These are phyloP conservation scores for Bretschneidera sinensis DNA, from an alignment of 345 rosid species.

Conservation along the genomic window DNA sequence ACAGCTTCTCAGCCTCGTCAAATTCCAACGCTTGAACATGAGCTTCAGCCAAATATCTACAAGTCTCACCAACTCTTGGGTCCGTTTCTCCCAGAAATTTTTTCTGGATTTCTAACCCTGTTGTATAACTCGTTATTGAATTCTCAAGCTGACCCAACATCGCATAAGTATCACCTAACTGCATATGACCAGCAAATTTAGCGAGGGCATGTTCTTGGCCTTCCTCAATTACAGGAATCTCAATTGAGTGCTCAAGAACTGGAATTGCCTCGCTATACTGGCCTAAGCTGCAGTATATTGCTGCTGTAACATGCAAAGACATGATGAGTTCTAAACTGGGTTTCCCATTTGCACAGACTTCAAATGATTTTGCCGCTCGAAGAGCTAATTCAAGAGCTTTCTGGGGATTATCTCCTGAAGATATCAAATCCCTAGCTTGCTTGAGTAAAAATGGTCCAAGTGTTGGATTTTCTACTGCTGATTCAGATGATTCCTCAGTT, in stretches of 20 bases:
- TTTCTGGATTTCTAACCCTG: conserved; percentile 69
- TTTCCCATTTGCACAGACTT: conserved; percentile 50
- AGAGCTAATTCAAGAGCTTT: conserved; percentile 72
- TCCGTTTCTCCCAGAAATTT: conserved; percentile 74
- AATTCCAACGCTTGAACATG: conserved; percentile 80
- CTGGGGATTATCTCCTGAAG: conserved; percentile 61
- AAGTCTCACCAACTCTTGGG: conserved; percentile 78
- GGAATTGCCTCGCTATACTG: conserved; percentile 73
- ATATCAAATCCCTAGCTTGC: conserved; percentile 67
- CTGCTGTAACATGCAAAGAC: conserved; percentile 86
- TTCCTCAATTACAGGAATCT: conserved; percentile 59
- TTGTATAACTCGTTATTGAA: conserved; percentile 62
- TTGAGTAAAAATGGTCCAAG: conserved; percentile 71
- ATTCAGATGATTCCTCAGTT: conserved; percentile 33
- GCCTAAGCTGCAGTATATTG: conserved; percentile 74
- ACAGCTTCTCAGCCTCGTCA: conserved; percentile 69
- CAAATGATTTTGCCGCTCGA: conserved; percentile 70
- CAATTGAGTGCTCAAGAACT: conserved; percentile 63
- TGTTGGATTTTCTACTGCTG: conserved; percentile 44
- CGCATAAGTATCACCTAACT: conserved; percentile 87
- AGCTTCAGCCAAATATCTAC: conserved; percentile 81
- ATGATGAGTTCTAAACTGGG: conserved; percentile 71
- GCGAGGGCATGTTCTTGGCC: conserved; percentile 86
- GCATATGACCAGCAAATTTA: conserved; percentile 89
- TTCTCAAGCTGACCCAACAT: conserved; percentile 83